Base-by-base conservation (phyloP, 768 basidiomycete species). In the Sistotremastrum niveocremeum region DNA sequence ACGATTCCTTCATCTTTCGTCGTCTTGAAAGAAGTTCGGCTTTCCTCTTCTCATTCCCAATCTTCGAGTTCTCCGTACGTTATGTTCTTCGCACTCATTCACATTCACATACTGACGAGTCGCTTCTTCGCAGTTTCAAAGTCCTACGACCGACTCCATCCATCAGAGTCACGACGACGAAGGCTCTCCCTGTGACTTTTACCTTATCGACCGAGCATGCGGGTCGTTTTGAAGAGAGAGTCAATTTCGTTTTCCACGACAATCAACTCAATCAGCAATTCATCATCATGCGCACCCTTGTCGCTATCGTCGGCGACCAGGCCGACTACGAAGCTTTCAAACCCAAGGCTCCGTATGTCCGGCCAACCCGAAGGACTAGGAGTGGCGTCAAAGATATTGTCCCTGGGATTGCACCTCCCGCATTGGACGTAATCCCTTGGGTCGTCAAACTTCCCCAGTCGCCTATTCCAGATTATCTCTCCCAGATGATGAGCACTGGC, bases 271-370 rank as follows among this genome's bases (percentile, higher is more conserved):
- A 53, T 32, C 49, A 60, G 20, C 62, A 61, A 3, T 77, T 77
- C 54, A 51, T 69, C 36, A 75, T 78, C 44, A 65, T 65, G 0
- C 69, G 78, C 2, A 56, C 52, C 5, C 50, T 79, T 1, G 46
- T 52, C 29, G 75, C 69, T 7, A 68, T 68, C 4, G 68, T 76
- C 32, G 78, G 78, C 1, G 66, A 63, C 6, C 51, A 56, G 29
- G 69, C 64, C 6, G 76, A 79, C 51, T 65, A 74, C 41, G 72
- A 73, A 10, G 57, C 59, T 2, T 59, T 79, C 30, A 63, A 64
- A 46, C 64, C 77, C 0, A 63, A 54, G 37, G 62, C 64, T 0
- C 71, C 74, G 1, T 79, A 75, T 46, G 55, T 58, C 6, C 59
- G 54, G 12, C 58, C 53, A 1, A 51, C 36, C 5, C 44, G 49